phyloP scores from a whole-genome alignment of 2,329 filamentous ascomycete species.

The Colletotrichum tofieldiae region DNA sequence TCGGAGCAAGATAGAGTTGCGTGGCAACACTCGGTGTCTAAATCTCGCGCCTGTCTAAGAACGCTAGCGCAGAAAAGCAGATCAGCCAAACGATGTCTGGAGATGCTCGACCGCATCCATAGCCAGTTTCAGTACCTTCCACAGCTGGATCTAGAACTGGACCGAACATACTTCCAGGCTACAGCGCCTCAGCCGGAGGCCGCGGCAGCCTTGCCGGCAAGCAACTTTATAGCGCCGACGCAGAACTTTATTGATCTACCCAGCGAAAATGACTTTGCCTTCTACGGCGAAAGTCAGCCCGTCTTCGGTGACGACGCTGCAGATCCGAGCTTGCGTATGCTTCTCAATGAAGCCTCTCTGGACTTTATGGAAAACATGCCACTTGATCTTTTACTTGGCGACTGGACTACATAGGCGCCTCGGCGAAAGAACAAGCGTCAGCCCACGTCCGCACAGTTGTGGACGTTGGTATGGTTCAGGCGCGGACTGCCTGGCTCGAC shows the following conservation, averaged over 20 bases:
- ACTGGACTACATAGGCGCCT: constrained; percentile 1
- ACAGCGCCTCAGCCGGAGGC: neutral
- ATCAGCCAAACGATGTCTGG: constrained; percentile 16
- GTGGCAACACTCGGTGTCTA: constrained; percentile 33
- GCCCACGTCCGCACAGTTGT: neutral
- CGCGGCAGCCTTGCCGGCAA: neutral
- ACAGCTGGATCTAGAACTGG: constrained; percentile 2
- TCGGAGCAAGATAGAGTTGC: constrained; percentile 8
- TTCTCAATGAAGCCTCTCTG: constrained; percentile 10
- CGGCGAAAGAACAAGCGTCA: neutral
- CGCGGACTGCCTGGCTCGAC: neutral
- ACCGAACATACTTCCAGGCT: neutral
- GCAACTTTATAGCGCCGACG: neutral
- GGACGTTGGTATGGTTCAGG: neutral
- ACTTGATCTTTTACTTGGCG: constrained; percentile 3
- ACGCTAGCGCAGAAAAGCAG: constrained; percentile 22
- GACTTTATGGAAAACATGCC: constrained; percentile 33
- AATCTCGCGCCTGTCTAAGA: constrained; percentile 5
- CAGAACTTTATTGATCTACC: neutral
- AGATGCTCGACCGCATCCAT: constrained; percentile 31
- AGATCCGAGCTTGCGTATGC: constrained; percentile 12
- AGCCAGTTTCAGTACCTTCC: constrained; percentile 23
- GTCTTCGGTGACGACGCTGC: constrained; percentile 4
- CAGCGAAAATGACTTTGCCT: constrained; percentile 30
- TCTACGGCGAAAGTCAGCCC: constrained; percentile 15